Percentiles rank a stretch among this genome's conserved stretches.
Conservation (phyloP, 768 basidiomycete genomes). For the Amanita rubescens region DNA sequence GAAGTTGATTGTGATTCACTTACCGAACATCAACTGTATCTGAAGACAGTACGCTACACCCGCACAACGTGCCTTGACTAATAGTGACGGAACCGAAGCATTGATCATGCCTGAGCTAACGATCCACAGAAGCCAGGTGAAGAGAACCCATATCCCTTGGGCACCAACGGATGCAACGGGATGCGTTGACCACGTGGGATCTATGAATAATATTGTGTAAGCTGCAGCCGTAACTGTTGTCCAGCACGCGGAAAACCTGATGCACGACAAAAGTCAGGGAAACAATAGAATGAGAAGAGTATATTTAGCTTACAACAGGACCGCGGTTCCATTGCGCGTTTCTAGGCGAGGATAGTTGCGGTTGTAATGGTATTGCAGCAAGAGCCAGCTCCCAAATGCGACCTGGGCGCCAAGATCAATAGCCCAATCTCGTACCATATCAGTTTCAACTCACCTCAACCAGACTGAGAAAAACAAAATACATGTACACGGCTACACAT, state of each 20-base stretch:
- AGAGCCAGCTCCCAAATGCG: constrained; percentile 50
- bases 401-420: constrained; percentile 21
- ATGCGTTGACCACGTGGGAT: constrained; percentile 48
- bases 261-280: not conserved
- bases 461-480: constrained; percentile 42
- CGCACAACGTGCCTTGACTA: constrained; percentile 34
- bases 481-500: constrained; percentile 39
- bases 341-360: constrained; percentile 42
- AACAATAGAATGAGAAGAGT: not conserved
- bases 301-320: constrained; percentile 37
- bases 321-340: constrained; percentile 34
- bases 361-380: constrained; percentile 48
- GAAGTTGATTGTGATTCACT: constrained; percentile 7
- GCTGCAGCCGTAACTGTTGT: constrained; percentile 45
- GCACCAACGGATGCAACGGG: constrained; percentile 50
- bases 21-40: constrained; percentile 47
- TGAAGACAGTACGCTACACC: constrained; percentile 48
- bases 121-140: constrained; percentile 58
- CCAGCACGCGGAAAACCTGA: constrained; percentile 55
- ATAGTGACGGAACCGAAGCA: constrained; percentile 37
- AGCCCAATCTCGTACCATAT: not conserved
- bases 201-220: constrained; percentile 52
- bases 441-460: constrained; percentile 29
- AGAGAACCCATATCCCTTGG: constrained; percentile 50
- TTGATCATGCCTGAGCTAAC: constrained; percentile 47